These are phyloP conservation scores for Oldenlandia corymbosa DNA, from an alignment of 257 asterid species.

Conservation along the genomic window DNA sequence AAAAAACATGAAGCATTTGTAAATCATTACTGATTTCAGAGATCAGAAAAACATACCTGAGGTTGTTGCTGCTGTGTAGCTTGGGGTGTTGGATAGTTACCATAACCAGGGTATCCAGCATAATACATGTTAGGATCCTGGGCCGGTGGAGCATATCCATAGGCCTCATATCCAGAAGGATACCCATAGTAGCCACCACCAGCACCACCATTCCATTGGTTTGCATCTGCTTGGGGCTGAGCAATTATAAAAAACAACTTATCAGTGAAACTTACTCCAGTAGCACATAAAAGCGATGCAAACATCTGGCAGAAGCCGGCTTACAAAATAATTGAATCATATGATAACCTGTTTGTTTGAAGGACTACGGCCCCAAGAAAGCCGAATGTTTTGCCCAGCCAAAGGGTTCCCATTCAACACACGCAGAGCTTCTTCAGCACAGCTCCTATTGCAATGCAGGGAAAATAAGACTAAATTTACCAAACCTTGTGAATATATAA, in stretches of 20 bases:
- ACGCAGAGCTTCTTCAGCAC: constrained; percentile 86
- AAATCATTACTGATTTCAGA: too few species aligned
- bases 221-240: constrained; percentile 39
- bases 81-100: constrained; percentile 31
- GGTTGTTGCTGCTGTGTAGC: constrained; percentile 44
- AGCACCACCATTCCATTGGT: constrained; percentile 27
- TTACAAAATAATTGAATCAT: neutral
- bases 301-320: neutral
- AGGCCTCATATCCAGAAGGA: constrained; percentile 43
- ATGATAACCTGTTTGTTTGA: constrained; percentile 74
- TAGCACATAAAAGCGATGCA: constrained; percentile 3
- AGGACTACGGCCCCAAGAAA: constrained; percentile 97
- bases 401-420: constrained; percentile 63
- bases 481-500: neutral
- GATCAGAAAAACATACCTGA: constrained; percentile 32
- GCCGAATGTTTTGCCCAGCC: constrained; percentile 86
- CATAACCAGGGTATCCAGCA: constrained; percentile 43
- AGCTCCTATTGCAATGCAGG: constrained; percentile 44
- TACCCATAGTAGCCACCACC: constrained; percentile 36
- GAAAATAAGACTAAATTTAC: constrained; percentile 4
- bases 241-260: neutral
- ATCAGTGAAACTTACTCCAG: neutral
- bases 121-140: constrained; percentile 45
- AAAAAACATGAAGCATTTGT: too few species aligned
- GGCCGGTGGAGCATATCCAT: constrained; percentile 41